A percentile compares a stretch with the other conserved stretches of the same genome.
Conservation (phyloP, 2,329 filamentous ascomycete species). For the Ceratocystis destructans region DNA sequence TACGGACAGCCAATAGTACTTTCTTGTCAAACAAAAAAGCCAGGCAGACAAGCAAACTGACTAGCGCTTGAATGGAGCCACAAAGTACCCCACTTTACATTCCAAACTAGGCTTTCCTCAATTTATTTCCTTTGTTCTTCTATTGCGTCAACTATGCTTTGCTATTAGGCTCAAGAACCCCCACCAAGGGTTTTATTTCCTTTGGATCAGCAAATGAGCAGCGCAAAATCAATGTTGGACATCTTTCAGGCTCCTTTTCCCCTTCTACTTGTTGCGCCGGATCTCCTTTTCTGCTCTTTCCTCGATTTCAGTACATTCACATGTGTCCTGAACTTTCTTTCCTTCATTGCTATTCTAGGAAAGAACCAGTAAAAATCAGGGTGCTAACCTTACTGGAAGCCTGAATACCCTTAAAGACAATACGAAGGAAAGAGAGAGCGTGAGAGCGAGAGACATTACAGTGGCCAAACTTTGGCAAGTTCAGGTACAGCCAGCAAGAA, state of each 20-base stretch:
- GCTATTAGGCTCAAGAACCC: not conserved
- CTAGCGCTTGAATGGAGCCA: slow-evolving; percentile 2
- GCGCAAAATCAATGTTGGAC: not conserved
- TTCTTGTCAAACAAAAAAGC: not conserved
- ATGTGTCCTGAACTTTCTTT: too few relatives aligned
- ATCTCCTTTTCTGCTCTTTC: not conserved
- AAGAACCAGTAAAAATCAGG: not conserved
- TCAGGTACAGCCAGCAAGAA: not conserved
- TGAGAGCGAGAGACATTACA: not conserved
- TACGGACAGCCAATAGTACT: not conserved
- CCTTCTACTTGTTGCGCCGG: not conserved
- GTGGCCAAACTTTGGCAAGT: not conserved
- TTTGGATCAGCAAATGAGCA: not conserved
- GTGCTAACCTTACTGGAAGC: not conserved
- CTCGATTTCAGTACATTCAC: not conserved
- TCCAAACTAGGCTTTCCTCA: not conserved
- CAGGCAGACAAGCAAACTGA: not conserved
- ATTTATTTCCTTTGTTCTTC: slow-evolving; percentile 4
- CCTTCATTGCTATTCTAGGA: not conserved
- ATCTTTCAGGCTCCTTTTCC: not conserved
- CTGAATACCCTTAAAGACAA: not conserved
- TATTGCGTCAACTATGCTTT: not conserved
- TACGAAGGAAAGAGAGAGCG: not conserved
- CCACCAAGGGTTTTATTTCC: not conserved
- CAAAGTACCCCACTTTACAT: not conserved